Evolutionary conservation across 768 basidiomycete species (phyloP).

Genomic region (Termitomyces sp.): DNA sequence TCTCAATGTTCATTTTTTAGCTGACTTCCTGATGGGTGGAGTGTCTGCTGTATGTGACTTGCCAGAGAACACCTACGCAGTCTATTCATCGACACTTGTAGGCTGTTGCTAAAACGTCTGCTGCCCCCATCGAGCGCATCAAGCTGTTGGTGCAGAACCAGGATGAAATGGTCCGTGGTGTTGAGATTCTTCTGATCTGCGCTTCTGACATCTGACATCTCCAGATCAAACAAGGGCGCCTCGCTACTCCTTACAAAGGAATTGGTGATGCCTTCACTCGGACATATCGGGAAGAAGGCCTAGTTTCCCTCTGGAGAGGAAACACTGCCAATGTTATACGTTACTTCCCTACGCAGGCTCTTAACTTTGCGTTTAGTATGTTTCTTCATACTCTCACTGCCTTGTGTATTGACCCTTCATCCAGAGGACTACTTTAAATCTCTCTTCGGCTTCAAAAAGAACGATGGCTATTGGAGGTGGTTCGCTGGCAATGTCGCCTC

Average conservation of each 20-base stretch:
- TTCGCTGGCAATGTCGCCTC: constrained; percentile 97
- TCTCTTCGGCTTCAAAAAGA: constrained; percentile 97
- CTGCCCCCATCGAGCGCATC: constrained; percentile 99
- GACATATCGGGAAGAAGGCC: constrained; percentile 93
- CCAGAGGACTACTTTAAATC: constrained; percentile 99
- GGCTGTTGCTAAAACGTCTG: constrained; percentile 98
- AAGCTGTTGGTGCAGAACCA: constrained; percentile 98
- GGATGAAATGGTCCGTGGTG: constrained; percentile 96
- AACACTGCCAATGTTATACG: constrained; percentile 99
- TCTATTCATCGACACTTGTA: constrained; percentile 21
- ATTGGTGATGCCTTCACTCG: constrained; percentile 87
- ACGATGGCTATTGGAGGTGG: constrained; percentile 97
- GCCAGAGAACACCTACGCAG: background rate
- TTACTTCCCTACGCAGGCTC: constrained; percentile 99
- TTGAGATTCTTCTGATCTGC: background rate
- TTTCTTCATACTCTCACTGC: constrained; percentile 17
- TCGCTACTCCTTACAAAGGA: constrained; percentile 94
- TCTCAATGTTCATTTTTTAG: constrained; percentile 35
- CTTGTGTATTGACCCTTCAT: constrained; percentile 4
- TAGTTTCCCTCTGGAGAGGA: constrained; percentile 96
- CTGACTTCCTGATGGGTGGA: constrained; percentile 96
- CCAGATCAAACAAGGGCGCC: constrained; percentile 99
- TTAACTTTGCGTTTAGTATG: constrained; percentile 99
- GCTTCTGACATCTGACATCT: constrained; percentile 29
- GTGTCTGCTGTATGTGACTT: constrained; percentile 73